Conservation (phyloP, 2,329 filamentous ascomycete species). For the Lachnellula subtilissima region DNA sequence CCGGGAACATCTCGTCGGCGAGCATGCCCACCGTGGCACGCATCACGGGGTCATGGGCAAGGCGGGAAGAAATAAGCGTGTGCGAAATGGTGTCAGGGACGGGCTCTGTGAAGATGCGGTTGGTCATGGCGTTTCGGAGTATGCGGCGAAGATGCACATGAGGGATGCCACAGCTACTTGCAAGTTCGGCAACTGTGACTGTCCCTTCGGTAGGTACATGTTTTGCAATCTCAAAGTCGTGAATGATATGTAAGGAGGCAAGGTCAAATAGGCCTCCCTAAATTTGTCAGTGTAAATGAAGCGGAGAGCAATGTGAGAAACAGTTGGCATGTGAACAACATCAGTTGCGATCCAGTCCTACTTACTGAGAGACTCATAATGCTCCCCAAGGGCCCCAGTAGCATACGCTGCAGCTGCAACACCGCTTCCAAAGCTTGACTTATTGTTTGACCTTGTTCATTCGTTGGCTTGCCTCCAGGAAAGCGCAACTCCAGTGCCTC, state of each 20-base stretch:
- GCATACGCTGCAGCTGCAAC: neutral
- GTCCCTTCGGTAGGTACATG: conserved; percentile 44
- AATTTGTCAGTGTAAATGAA: neutral
- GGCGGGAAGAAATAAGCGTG: conserved; percentile 35
- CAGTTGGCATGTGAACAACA: neutral
- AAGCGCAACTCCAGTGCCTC: neutral
- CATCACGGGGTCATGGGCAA: conserved; percentile 29
- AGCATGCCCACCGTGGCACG: conserved; percentile 32
- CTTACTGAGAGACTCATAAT: neutral
- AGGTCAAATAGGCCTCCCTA: neutral
- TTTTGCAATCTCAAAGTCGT: conserved; percentile 14
- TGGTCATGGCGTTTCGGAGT: conserved; percentile 52
- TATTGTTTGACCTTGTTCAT: neutral
- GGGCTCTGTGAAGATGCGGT: conserved; percentile 42
- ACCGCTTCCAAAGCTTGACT: neutral
- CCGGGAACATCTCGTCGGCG: conserved; percentile 26
- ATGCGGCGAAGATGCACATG: conserved; percentile 42
- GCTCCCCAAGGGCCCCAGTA: neutral
- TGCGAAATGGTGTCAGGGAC: conserved; percentile 36
- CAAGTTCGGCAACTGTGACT: conserved; percentile 40
- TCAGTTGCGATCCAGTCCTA: neutral
- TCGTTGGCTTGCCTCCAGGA: neutral
- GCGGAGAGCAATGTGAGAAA: neutral
- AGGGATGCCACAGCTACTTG: conserved; percentile 21
- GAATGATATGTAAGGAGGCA: conserved; percentile 6